phyloP scores from a whole-genome alignment of 345 rosid species.

The Syzygium oleosum region DNA sequence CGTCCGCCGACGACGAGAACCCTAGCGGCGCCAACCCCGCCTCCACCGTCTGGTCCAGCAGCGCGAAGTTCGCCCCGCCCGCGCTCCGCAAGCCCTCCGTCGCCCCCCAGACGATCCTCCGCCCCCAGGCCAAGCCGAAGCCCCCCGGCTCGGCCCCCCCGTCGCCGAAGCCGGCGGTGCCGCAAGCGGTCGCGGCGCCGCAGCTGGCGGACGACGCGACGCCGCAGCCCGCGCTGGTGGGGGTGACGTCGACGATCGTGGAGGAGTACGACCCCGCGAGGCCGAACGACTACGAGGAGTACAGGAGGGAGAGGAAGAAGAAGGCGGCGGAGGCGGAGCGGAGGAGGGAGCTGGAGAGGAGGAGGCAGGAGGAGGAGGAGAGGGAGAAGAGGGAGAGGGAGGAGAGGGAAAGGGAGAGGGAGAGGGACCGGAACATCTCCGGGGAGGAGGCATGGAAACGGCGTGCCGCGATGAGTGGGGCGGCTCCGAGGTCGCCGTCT shows the following conservation, averaged over 20 bases:
- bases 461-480: conserved; percentile 84
- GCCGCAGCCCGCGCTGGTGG: conserved; percentile 66
- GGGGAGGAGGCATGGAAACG: conserved; percentile 99
- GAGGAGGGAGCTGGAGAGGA: conserved; percentile 69
- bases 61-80: conserved; percentile 84
- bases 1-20: conserved; percentile 74
- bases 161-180: neutral
- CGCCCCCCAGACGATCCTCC: conserved; percentile 64
- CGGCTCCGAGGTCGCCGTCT: conserved; percentile 57
- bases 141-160: conserved; percentile 5
- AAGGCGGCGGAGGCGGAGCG: conserved; percentile 74
- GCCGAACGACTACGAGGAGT: conserved; percentile 95
- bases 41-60: conserved; percentile 77
- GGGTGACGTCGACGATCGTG: conserved; percentile 61
- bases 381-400: conserved; percentile 44
- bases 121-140: conserved; percentile 50
- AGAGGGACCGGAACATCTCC: conserved; percentile 41
- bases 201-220: conserved; percentile 7
- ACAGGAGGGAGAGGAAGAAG: conserved; percentile 63
- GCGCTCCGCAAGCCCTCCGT: conserved; percentile 80
- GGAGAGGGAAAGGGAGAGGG: conserved; percentile 39
- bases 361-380: conserved; percentile 80
- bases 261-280: conserved; percentile 97
- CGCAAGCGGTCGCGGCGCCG: neutral
- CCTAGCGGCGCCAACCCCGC: conserved; percentile 26